phyloP scores from a whole-genome alignment of 2,329 filamentous ascomycete genomes.

The Trichoderma brevicompactum region DNA sequence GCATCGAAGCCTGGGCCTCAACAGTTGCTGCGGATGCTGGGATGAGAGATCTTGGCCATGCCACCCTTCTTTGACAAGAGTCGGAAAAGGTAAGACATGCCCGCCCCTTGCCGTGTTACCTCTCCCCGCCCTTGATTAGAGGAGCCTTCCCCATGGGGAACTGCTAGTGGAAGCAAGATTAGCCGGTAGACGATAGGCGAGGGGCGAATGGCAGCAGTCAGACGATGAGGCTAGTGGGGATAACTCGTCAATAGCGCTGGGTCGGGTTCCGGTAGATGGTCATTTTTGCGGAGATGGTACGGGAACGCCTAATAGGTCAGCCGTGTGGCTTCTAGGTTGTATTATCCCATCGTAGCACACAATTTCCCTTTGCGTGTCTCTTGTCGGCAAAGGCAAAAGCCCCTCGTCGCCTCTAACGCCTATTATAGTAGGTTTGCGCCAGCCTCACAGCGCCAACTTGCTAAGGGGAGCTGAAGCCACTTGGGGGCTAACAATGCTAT shows the following conservation, averaged over 20 bases:
- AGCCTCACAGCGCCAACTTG: neutral
- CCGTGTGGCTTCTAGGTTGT: neutral
- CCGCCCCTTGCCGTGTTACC: neutral
- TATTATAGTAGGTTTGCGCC: neutral
- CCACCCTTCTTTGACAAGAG: neutral
- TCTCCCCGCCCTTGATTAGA: constrained; percentile 15
- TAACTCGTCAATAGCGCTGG: neutral
- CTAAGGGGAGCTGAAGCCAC: neutral
- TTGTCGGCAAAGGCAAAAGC: neutral
- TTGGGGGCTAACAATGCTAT: neutral
- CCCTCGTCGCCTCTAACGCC: neutral
- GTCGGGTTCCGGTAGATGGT: neutral
- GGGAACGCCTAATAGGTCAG: neutral
- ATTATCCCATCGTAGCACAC: neutral
- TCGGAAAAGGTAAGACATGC: constrained; percentile 4
- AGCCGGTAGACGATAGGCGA: constrained; percentile 22
- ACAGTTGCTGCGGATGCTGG: neutral
- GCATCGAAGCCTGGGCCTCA: neutral
- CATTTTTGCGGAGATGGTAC: constrained; percentile 2
- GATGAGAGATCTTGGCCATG: neutral
- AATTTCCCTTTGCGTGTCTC: no score
- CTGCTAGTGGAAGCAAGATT: constrained; percentile 1
- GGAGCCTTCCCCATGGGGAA: constrained; percentile 11
- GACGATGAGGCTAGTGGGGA: neutral
- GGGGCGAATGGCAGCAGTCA: neutral